A percentile compares a stretch with the other conserved stretches of the same genome.
Evolutionary conservation across 164 flowering plant species (phyloP).

Genomic region (Taxillus chinensis): DNA sequence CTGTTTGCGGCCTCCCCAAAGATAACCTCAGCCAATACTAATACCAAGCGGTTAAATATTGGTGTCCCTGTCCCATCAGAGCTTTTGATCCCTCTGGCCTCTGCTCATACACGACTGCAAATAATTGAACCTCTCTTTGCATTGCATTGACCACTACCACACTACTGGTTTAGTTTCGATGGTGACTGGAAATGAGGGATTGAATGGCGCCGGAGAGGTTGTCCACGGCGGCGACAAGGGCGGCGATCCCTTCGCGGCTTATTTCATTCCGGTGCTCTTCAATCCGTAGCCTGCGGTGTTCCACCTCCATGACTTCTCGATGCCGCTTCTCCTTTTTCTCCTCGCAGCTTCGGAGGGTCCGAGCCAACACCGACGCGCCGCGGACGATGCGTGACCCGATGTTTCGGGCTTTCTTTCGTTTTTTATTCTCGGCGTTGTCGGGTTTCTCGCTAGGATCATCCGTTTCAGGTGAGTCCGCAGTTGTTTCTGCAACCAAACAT

Average conservation of each 20-base stretch:
- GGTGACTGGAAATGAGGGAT: constrained; percentile 21
- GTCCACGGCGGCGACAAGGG: constrained; percentile 24
- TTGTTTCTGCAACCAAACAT: too few relatives aligned
- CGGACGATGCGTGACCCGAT: constrained; percentile 23
- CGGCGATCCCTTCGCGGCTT: constrained; percentile 20
- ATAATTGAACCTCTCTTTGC: too few relatives aligned
- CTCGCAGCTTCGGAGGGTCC: constrained; percentile 20
- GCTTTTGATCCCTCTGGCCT: too few relatives aligned
- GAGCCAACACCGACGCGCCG: constrained; percentile 26
- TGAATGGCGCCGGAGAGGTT: constrained; percentile 34
- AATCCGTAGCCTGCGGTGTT: constrained; percentile 23
- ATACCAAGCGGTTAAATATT: too few relatives aligned
- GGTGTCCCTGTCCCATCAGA: too few relatives aligned
- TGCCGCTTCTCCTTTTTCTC: constrained; percentile 35
- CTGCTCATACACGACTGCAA: too few relatives aligned
- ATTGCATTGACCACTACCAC: too few relatives aligned
- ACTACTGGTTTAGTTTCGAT: background rate
- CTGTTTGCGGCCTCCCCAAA: too few relatives aligned
- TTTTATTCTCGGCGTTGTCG: constrained; percentile 9
- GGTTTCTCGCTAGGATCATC: constrained; percentile 9
- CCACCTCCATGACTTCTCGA: constrained; percentile 17
- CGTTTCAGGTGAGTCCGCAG: constrained; percentile 21
- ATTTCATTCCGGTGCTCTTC: constrained; percentile 25
- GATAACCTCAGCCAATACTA: too few relatives aligned
- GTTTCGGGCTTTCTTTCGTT: constrained; percentile 15